Evolutionary conservation across 2,329 filamentous ascomycete genomes (phyloP), one percentile per base, ranked within the genome.

Genomic region (Thermoascus crustaceus): DNA sequence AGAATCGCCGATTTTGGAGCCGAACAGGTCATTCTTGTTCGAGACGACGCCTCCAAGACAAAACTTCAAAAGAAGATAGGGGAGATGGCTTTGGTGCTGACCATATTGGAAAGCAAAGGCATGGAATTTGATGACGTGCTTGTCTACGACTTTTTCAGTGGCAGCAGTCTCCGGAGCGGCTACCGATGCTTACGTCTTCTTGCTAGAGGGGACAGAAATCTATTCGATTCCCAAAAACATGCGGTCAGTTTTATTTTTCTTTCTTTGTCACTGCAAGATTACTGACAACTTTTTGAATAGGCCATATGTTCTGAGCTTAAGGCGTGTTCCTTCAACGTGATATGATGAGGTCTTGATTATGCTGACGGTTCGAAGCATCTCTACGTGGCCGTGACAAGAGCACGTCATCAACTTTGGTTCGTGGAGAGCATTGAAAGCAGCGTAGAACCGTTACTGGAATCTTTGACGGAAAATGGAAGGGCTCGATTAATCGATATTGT

Each of bases 121-220:
- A 59, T 60, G 56, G 57, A 60, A 18, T 60, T 58, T 33, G 53
- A 59, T 19, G 55, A 59, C 34, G 57, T 60, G 1, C 43, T 60
- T 18, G 23, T 57, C 4, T 57, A 49, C 27, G 43, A 60, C 24
- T 57, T 58, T 19, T 57, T 54, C 30, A 39, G 43, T 5, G 36
- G 37, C 4, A 50, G 44, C 30, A 36, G 35, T 1, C 32, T 54
- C 36, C 44, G 43, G 14, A 39, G 40, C 36, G 39, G 41, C 38
- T 37, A 49, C 26, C 40, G 52, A 35, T 42, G 45, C 33, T 27
- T 53, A 35, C 11, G 39, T 26, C 7, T 41, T 35, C 30, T 52
- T 16, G 34, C 27, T 19, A 21, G 32, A 9, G 23, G 29, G 4
- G 14, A 27, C 7, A 27, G 30, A 7, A 11, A 17, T 8, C 24